Evolutionary conservation across 23 red algal genomes (phyloP), one percentile per base, ranked within the genome.

Genomic region (Chondrus crispus): DNA sequence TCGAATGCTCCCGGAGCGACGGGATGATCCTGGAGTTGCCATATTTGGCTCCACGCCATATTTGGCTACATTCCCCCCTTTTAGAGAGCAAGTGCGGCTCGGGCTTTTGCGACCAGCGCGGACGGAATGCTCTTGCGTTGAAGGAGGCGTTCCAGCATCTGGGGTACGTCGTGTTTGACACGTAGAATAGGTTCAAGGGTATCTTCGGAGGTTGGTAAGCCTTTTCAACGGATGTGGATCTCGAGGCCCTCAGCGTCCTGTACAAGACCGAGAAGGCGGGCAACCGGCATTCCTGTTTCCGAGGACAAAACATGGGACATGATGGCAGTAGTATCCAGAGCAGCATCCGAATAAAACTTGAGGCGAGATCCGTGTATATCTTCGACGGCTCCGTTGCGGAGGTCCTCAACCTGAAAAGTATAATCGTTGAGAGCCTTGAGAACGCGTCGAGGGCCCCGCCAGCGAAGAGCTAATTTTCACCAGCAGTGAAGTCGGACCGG

Each of bases 371-470:
- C 74, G 29, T 80, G 33, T 16, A 52, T 36, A 12, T 50, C 44
- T 14, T 16, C 33, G 12, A 80, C 13, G 11, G 10, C 14, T 12
- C 44, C 18, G 41, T 48, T 80, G 18, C 33, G 41, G 48, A 80
- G 33, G 46, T 80, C 44, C 29, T 80, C 38, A 52, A 50, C 74
- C 48, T 80, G 38, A 51, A 26, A 80, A 36, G 29, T 52, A 39
- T 80, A 51, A 16, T 80, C 74, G 46, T n/a, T 50, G 19, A 80
- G 74, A 20, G 74, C 74, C 33, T 51, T 45, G 13, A 13, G 16
- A 39, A 80, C 74, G 16, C 74, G 74, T 26, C 41, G 41, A 50
- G 74, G 74, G n/a, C 74, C 74, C 11, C 33, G 38, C 74, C 74
- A 80, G 38, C 44, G 33, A 30, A 80, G 74, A 39, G 11, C 11